A percentile compares a stretch with the other conserved stretches of the same genome.
Conservation (phyloP, 176 grass and related monocot species). For the Musa troglodytarum region DNA sequence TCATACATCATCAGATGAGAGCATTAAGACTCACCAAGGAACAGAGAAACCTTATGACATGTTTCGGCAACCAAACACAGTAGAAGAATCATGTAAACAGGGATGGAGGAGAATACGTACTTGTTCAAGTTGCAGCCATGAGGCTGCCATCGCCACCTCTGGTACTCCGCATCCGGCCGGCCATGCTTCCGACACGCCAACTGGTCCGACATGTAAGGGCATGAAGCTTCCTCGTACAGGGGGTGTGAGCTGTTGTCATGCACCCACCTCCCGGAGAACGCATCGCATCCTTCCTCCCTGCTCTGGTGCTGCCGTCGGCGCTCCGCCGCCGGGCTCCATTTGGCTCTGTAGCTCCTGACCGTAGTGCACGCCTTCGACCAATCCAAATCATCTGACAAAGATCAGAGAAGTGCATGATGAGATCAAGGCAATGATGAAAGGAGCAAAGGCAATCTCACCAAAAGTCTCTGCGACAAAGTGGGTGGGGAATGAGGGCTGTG, state of each 20-base stretch:
- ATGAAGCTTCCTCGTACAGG: conserved; percentile 5
- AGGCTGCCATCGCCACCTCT: conserved; percentile 24
- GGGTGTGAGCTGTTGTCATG: conserved; percentile 7
- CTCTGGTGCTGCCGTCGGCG: not conserved
- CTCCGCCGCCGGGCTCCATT: not conserved
- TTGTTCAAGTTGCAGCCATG: conserved; percentile 6
- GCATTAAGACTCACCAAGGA: no score
- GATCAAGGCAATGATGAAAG: not conserved
- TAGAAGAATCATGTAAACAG: not conserved
- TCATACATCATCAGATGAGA: no score
- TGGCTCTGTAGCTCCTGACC: not conserved
- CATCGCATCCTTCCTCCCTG: not conserved
- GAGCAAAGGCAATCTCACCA: no score
- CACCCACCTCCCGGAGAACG: conserved; percentile 13
- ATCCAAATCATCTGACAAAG: not conserved
- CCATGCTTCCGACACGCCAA: conserved; percentile 13
- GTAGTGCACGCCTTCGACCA: conserved; percentile 12
- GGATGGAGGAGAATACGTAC: not conserved
- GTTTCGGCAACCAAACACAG: not conserved
- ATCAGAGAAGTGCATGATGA: not conserved
- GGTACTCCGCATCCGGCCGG: conserved; percentile 15
- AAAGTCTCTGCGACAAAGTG: not conserved
- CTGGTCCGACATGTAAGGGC: conserved; percentile 20
- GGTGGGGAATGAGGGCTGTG: not conserved
- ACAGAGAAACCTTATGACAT: no score